Evolutionary conservation across 2,329 filamentous ascomycete genomes (phyloP).

Genomic region (Pezicula radicicola): DNA sequence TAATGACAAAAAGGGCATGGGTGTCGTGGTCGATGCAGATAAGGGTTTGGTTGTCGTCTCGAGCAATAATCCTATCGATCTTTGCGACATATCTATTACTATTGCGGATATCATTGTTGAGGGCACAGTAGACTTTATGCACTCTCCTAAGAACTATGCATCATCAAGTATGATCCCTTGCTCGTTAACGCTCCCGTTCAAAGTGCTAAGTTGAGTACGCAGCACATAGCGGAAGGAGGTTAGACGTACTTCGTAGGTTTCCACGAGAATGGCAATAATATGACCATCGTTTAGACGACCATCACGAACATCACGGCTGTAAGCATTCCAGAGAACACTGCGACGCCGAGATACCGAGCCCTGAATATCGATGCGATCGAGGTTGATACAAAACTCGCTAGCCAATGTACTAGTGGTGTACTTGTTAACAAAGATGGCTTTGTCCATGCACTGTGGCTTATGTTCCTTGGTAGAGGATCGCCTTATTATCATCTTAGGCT

Average conservation of each 20-base stretch:
- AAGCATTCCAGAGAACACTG: constrained; percentile 88
- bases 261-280: constrained; percentile 90
- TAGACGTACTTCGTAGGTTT: constrained; percentile 98
- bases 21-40: constrained; percentile 93
- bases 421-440: constrained; percentile 85
- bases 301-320: constrained; percentile 98
- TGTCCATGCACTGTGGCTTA: constrained; percentile 94
- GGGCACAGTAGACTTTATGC: constrained; percentile 91
- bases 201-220: constrained; percentile 77
- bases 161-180: constrained; percentile 90
- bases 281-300: constrained; percentile 89
- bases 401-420: constrained; percentile 91
- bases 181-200: constrained; percentile 93
- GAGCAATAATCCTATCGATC: constrained; percentile 95
- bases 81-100: constrained; percentile 94
- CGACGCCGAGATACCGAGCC: constrained; percentile 88
- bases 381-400: constrained; percentile 87
- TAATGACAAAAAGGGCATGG: constrained; percentile 91
- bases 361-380: constrained; percentile 97
- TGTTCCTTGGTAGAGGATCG: constrained; percentile 88
- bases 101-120: constrained; percentile 95
- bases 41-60: constrained; percentile 95
- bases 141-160: constrained; percentile 94
- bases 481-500: constrained; percentile 91
- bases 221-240: constrained; percentile 86